Base-by-base conservation (phyloP, 495 filamentous ascomycete species). In the Coniosporium apollinis region DNA sequence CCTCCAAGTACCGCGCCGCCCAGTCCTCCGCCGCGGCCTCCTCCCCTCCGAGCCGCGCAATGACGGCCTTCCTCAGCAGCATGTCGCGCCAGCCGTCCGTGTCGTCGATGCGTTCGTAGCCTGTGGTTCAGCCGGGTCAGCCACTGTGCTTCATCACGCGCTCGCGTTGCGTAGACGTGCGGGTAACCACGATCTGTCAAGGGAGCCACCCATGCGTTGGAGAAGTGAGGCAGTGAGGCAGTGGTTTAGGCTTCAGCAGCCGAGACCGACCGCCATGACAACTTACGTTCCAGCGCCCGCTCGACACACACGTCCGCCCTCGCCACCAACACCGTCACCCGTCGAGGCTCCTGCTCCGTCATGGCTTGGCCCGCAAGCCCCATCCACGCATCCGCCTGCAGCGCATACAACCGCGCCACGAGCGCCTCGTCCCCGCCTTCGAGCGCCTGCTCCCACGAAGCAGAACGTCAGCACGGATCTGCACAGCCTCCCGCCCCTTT, bases 61-160 rank as follows among this genome's bases (percentile, higher is more conserved):
- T 64, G 6, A 77, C 77, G 11, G 82, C 79, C 54, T 84, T 86
- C 59, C 87, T 87, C 1, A 79, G 79, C 61, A 91, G 70, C 71
- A 82, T 76, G 58, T 84, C 79, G 49, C 78, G 78, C 54, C 82
- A 78, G 22, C 74, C 79, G 15, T 65, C 55, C 13, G 76, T 60
- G 57, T 93, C 82, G 49, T 83, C 76, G 21, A 86, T 65, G 19
- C 67, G 65, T 26, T 79, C 72, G 44, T 68, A 91, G 37, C 79
- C 70, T 49, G 66, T 55, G 34, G 57, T 53, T 21, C 13, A 10
- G 1, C 9, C 15, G 10, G n/a, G 22, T 36, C 8, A 42, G 15
- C 22, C 4, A 0, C 4, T 8, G 19, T 26, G 13, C 7, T 19
- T 5, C 20, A 19, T 25, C 1, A n/a, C n/a, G n/a, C n/a, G n/a